A percentile compares a stretch with the other conserved stretches of the same genome.
Evolutionary conservation across 441 rosid genomes (phyloP).

Genomic region (Viola pubescens): DNA sequence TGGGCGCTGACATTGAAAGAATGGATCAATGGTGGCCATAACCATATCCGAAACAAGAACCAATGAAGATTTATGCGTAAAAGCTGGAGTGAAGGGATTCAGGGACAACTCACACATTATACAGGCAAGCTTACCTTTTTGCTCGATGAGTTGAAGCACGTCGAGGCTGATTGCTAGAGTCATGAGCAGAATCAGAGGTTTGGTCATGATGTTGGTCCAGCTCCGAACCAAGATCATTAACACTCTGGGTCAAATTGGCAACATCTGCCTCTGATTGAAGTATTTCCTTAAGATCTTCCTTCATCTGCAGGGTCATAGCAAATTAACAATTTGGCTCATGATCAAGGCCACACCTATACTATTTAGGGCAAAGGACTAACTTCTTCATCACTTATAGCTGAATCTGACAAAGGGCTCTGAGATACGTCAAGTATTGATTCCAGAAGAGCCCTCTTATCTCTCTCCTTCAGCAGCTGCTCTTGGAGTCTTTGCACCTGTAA

Average conservation of each 20-base stretch:
- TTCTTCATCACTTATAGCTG: conserved; percentile 46
- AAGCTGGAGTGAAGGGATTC: not conserved
- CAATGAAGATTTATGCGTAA: not conserved
- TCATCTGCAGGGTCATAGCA: conserved; percentile 38
- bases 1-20: too few relatives aligned
- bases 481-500: conserved; percentile 73
- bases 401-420: conserved; percentile 31
- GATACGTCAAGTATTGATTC: conserved; percentile 57
- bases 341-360: conserved; percentile 16
- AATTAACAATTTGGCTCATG: conserved; percentile 21
- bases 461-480: conserved; percentile 75
- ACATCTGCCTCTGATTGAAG: conserved; percentile 58
- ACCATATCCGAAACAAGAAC: conserved; percentile 5
- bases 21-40: too few relatives aligned
- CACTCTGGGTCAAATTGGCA: conserved; percentile 49
- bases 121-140: conserved; percentile 39
- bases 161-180: conserved; percentile 21
- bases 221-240: conserved; percentile 53
- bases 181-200: conserved; percentile 26
- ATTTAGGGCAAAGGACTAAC: conserved; percentile 31
- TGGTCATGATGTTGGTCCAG: conserved; percentile 42
- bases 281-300: conserved; percentile 58
- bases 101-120: not conserved
- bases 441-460: conserved; percentile 49
- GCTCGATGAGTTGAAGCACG: conserved; percentile 24